Percentiles rank a stretch among this genome's conserved stretches.
phyloP scores from a whole-genome alignment of 2,329 filamentous ascomycete genomes.

The Phialophora macrospora region DNA sequence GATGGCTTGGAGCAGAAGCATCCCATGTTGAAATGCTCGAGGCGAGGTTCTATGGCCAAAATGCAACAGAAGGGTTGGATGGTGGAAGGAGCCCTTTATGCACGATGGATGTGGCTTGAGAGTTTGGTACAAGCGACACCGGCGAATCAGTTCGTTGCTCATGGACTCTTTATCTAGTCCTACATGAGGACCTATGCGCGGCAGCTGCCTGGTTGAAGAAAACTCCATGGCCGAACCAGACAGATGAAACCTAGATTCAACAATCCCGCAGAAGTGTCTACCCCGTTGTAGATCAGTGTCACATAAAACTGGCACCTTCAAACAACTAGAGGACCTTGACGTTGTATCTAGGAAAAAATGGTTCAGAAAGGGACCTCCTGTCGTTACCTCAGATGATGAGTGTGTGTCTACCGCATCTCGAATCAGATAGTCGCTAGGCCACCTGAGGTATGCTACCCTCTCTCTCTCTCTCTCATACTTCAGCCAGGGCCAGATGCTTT shows the following conservation, averaged over 20 bases:
- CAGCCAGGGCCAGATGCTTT: not conserved
- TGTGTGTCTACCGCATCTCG: not conserved
- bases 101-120: not conserved
- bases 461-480: not conserved
- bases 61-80: not conserved
- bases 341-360: not conserved
- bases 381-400: not conserved
- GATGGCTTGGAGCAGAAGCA: slow-evolving; percentile 2
- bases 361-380: not conserved
- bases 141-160: not conserved
- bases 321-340: not conserved
- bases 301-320: not conserved
- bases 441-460: not conserved
- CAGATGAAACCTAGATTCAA: not conserved
- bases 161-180: not conserved
- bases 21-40: not conserved
- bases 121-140: not conserved
- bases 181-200: not conserved
- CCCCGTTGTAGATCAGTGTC: not conserved
- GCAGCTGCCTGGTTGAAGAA: not conserved
- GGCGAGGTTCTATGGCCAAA: not conserved
- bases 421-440: not conserved
- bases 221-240: not conserved
- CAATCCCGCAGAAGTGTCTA: not conserved
- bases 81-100: not conserved